Conservation (phyloP, 208 protist genomes). For the Trypanosoma conorhini region DNA sequence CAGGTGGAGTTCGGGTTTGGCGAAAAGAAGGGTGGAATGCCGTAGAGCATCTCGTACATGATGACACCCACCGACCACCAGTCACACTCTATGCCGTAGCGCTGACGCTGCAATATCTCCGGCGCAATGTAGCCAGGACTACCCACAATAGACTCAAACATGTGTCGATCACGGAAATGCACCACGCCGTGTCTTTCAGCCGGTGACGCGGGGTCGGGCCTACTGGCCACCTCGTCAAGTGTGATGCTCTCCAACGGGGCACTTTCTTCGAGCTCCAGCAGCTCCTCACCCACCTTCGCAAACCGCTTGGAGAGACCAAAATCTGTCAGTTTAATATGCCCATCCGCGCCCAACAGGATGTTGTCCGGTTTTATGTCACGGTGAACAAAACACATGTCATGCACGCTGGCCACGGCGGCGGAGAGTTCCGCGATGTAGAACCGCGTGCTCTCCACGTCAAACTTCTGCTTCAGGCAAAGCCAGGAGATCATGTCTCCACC, state of each 20-base stretch:
- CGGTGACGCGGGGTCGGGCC: constrained; percentile 1
- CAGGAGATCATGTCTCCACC: constrained; percentile 94
- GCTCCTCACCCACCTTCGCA: constrained; percentile 53
- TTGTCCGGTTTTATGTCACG: constrained; percentile 99
- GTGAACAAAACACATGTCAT: constrained; percentile 91
- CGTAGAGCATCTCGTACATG: constrained; percentile 98
- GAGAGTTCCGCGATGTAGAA: constrained; percentile 95
- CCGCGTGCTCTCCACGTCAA: constrained; percentile 81
- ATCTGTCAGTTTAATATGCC: constrained; percentile 98
- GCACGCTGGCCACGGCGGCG: constrained; percentile 87
- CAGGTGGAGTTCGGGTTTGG: constrained; percentile 91
- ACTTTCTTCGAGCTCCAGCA: constrained; percentile 59
- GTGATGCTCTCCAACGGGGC: neutral
- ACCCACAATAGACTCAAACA: constrained; percentile 95
- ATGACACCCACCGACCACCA: constrained; percentile 99
- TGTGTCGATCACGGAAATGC: constrained; percentile 38
- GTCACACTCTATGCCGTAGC: constrained; percentile 96
- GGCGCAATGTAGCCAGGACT: constrained; percentile 98
- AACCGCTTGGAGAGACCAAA: constrained; percentile 97
- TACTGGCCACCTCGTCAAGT: neutral
- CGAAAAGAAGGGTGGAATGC: constrained; percentile 96
- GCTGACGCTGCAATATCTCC: constrained; percentile 93
- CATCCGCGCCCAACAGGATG: constrained; percentile 94
- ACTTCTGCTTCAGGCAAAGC: constrained; percentile 88
- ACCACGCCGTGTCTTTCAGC: neutral